Conservation (phyloP, 352 stramenopile species). For the Globisporangium mamillatum region DNA sequence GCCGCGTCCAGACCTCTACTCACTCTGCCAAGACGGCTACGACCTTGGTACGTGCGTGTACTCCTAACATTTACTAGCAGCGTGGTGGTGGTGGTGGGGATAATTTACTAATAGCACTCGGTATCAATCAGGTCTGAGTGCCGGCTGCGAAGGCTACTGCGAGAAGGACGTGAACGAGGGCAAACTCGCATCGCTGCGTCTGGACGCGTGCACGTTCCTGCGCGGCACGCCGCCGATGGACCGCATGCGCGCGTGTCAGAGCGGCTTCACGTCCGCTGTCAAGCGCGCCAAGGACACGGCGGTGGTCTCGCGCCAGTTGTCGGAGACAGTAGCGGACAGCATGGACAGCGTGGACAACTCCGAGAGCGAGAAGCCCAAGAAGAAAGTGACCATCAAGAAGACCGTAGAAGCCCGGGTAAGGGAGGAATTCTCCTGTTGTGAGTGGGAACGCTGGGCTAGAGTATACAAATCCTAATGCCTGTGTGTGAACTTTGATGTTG, state of each 20-base stretch:
- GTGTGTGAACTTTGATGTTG: conserved; percentile 1
- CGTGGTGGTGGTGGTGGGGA: too few relatives aligned
- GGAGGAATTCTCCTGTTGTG: not conserved
- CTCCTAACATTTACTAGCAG: too few relatives aligned
- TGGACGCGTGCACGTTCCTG: conserved; percentile 41
- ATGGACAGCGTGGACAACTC: not conserved
- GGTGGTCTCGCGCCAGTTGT: conserved; percentile 1
- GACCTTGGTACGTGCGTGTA: conserved; percentile 16
- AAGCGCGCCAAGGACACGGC: conserved; percentile 29
- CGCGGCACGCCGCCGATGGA: conserved; percentile 37
- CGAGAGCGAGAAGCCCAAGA: conserved; percentile 17
- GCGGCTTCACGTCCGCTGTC: conserved; percentile 38
- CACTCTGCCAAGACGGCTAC: conserved; percentile 46
- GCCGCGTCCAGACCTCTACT: conserved; percentile 50
- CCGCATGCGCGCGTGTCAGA: conserved; percentile 39
- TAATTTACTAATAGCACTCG: not conserved
- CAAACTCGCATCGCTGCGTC: conserved; percentile 32
- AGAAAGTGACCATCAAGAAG: conserved; percentile 40
- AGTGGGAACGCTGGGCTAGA: not conserved
- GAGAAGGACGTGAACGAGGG: conserved; percentile 18
- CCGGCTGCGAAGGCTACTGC: conserved; percentile 42
- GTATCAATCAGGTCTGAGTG: conserved; percentile 19
- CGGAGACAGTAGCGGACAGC: not conserved
- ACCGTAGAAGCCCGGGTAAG: conserved; percentile 19
- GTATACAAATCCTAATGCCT: not conserved